Evolutionary conservation across 2,329 filamentous ascomycete genomes (phyloP).

Genomic region (Sphaerulina populicola): DNA sequence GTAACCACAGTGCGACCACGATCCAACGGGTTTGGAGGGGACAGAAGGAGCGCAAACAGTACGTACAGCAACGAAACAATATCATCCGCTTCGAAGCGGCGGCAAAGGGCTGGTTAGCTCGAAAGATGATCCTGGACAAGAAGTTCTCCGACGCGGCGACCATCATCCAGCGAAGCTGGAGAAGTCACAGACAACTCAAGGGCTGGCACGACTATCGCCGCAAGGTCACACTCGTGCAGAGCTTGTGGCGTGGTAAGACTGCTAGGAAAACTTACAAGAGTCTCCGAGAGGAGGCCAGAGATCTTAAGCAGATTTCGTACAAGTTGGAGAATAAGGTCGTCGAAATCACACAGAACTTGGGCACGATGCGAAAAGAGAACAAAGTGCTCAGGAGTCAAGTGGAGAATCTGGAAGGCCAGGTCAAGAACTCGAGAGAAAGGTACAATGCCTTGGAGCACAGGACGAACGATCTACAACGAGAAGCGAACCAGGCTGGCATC

Average conservation of each 20-base stretch:
- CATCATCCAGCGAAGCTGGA: conserved; percentile 85
- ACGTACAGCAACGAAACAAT: conserved; percentile 68
- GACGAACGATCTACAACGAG: conserved; percentile 87
- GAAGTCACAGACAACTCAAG: conserved; percentile 67
- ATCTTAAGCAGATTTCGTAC: conserved; percentile 98
- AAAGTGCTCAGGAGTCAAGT: conserved; percentile 80
- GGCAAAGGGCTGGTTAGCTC: conserved; percentile 83
- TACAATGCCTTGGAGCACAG: conserved; percentile 83
- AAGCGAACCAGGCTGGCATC: conserved; percentile 96
- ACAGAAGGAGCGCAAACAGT: conserved; percentile 76
- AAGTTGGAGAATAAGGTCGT: conserved; percentile 99
- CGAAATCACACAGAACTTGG: conserved; percentile 87
- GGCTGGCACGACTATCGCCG: conserved; percentile 81
- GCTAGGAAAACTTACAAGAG: conserved; percentile 82
- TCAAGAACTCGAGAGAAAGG: conserved; percentile 90
- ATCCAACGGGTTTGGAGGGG: conserved; percentile 95
- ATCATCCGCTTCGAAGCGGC: conserved; percentile 81
- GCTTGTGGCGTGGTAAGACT: conserved; percentile 75
- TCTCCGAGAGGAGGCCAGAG: conserved; percentile 87
- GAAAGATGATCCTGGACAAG: conserved; percentile 88
- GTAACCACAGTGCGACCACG: conserved; percentile 76
- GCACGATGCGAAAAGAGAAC: conserved; percentile 89
- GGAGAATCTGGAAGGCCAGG: conserved; percentile 89
- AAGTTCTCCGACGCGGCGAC: conserved; percentile 84
- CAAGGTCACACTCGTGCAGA: conserved; percentile 85